Evolutionary conservation across 192 early-diverging fungal genomes (phyloP).

Genomic region (Podila clonocystis): DNA sequence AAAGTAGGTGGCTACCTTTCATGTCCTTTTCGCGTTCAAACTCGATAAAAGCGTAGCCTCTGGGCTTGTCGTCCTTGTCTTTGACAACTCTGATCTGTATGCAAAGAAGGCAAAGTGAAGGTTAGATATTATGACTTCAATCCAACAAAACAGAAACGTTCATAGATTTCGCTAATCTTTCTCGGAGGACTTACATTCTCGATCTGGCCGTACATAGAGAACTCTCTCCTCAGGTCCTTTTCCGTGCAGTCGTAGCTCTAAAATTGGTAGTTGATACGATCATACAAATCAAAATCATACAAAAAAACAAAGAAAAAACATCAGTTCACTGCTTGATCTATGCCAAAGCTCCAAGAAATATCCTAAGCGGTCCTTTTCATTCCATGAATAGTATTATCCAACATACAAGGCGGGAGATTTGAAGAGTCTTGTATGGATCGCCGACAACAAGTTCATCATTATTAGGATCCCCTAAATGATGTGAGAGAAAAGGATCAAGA

Average conservation of each 20-base stretch:
- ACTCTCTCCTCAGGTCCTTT: constrained; percentile 77
- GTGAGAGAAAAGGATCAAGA: neutral
- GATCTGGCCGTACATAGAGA: constrained; percentile 84
- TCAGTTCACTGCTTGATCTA: neutral
- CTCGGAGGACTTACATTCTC: constrained; percentile 68
- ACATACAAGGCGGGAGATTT: constrained; percentile 82
- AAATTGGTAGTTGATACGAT: neutral
- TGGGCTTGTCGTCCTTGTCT: constrained; percentile 74
- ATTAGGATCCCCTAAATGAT: constrained; percentile 71
- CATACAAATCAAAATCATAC: too few relatives aligned
- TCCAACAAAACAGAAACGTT: constrained; percentile 13
- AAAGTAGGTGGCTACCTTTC: constrained; percentile 14
- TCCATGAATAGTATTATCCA: neutral
- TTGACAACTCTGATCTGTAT: constrained; percentile 76
- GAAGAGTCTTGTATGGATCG: constrained; percentile 94
- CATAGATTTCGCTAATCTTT: too few relatives aligned
- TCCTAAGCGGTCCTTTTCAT: neutral
- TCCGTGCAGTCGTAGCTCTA: constrained; percentile 80
- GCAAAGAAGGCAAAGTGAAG: neutral
- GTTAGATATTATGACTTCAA: neutral
- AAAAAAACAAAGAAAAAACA: neutral
- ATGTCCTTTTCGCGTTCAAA: constrained; percentile 82
- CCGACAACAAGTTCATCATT: constrained; percentile 76
- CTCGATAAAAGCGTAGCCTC: constrained; percentile 97
- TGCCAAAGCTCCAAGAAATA: neutral